phyloP scores from a whole-genome alignment of 2,329 filamentous ascomycete species.

The Cercospora canescens region DNA sequence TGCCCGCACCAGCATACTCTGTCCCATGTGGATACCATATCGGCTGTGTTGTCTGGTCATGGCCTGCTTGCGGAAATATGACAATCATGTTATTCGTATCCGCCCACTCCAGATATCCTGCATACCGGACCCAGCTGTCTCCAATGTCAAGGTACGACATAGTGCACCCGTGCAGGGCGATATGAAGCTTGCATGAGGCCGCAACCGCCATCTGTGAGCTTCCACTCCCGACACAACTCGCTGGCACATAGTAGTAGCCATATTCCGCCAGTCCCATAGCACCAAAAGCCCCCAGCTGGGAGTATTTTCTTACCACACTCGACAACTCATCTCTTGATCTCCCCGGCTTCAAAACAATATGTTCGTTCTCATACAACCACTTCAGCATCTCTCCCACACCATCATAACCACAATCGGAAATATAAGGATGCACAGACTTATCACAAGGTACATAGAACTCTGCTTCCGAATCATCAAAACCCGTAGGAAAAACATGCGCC shows the following conservation, averaged over 20 bases:
- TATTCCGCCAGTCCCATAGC: constrained; percentile 11
- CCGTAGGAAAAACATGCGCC: constrained; percentile 15
- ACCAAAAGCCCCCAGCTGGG: not conserved
- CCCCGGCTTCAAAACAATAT: not conserved
- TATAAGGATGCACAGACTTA: not conserved
- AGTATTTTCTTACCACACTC: not conserved
- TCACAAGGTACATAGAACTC: not conserved
- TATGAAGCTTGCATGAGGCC: constrained; percentile 6
- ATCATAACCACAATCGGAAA: constrained; percentile 15
- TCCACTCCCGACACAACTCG: not conserved
- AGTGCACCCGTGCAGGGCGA: constrained; percentile 18
- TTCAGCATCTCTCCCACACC: constrained; percentile 14
- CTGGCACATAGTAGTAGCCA: constrained; percentile 10
- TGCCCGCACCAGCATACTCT: not conserved
- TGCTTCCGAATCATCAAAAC: not conserved
- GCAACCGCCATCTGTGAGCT: not conserved
- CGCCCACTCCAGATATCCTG: constrained; percentile 14
- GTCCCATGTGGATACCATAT: constrained; percentile 11
- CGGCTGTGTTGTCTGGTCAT: not conserved
- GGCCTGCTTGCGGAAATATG: constrained; percentile 13
- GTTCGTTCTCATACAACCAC: constrained; percentile 11
- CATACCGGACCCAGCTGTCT: constrained; percentile 2
- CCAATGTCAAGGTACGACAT: constrained; percentile 12
- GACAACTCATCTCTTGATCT: not conserved
- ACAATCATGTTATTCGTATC: constrained; percentile 14